Conservation (phyloP, 2,329 filamentous ascomycete species). For the Teratosphaeria pseudoeucalypti region DNA sequence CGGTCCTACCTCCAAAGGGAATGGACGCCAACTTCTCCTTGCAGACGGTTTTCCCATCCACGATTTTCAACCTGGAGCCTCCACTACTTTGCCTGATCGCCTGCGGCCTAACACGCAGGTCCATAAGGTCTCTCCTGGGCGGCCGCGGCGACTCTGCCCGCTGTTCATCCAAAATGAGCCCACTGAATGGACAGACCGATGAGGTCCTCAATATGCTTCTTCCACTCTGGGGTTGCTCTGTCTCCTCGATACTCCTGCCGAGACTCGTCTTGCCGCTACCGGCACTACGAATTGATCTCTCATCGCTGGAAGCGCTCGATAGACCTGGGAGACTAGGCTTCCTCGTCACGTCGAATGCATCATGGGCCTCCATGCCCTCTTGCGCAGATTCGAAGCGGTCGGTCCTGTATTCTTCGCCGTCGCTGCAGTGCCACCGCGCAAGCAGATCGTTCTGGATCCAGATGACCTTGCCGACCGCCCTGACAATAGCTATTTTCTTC, state of each 20-base stretch:
- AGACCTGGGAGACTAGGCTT: neutral
- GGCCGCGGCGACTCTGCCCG: neutral
- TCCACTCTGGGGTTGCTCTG: neutral
- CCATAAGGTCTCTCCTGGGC: neutral
- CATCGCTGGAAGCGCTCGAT: neutral
- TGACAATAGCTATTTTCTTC: slow-evolving; percentile 63
- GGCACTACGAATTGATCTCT: neutral
- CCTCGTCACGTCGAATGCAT: neutral
- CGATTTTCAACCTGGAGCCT: neutral
- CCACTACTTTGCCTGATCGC: neutral
- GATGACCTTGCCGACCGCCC: slow-evolving; percentile 68
- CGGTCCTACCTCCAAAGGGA: neutral
- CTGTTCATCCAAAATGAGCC: neutral
- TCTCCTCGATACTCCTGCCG: neutral
- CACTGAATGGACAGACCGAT: neutral
- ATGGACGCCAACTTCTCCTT: neutral
- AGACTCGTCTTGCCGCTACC: neutral
- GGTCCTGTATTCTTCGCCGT: neutral
- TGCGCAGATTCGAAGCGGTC: neutral
- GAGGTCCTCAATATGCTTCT: neutral
- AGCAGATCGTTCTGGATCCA: slow-evolving; percentile 86
- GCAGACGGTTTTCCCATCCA: neutral
- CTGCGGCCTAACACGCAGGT: neutral
- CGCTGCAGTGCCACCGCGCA: slow-evolving; percentile 58
- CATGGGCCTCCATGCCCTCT: neutral